These are phyloP conservation scores for Capronia americana DNA, from an alignment of 2,329 filamentous ascomycete species.

Conservation along the genomic window DNA sequence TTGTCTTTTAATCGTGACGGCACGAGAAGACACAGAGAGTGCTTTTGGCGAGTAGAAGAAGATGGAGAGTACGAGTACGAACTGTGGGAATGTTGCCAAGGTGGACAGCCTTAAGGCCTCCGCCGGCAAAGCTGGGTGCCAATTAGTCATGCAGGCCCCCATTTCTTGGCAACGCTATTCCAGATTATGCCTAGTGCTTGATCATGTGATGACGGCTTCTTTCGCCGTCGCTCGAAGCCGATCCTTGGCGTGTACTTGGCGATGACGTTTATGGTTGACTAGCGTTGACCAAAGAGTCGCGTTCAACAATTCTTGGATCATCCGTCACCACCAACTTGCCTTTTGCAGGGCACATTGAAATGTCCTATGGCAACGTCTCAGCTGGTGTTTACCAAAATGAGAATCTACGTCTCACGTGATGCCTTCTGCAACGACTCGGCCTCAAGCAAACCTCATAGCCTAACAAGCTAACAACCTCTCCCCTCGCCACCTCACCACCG, in stretches of 20 bases:
- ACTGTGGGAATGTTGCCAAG: background rate
- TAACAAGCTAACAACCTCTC: conserved; percentile 1
- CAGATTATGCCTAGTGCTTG: too few species aligned
- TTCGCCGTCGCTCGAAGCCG: too few species aligned
- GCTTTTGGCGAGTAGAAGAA: background rate
- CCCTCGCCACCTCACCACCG: background rate
- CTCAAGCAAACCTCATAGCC: background rate
- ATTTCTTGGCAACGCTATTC: too few species aligned
- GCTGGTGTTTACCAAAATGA: background rate
- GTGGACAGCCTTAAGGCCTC: background rate
- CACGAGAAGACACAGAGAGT: background rate
- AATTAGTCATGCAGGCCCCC: background rate
- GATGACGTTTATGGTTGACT: background rate
- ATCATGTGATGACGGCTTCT: too few species aligned
- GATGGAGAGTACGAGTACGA: background rate
- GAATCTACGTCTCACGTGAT: conserved; percentile 4
- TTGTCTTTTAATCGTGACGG: background rate
- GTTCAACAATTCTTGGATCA: conserved; percentile 6
- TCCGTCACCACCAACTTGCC: conserved; percentile 11
- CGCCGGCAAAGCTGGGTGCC: background rate
- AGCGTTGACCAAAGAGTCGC: background rate
- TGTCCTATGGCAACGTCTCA: conserved; percentile 10
- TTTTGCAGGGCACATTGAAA: conserved; percentile 10
- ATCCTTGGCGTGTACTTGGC: background rate
- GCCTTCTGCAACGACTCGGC: conserved; percentile 9